Percentiles rank a stretch among this genome's conserved stretches.
These are phyloP conservation scores for Trichoderma endophyticum DNA, from an alignment of 2,329 filamentous ascomycete genomes.

Conservation along the genomic window DNA sequence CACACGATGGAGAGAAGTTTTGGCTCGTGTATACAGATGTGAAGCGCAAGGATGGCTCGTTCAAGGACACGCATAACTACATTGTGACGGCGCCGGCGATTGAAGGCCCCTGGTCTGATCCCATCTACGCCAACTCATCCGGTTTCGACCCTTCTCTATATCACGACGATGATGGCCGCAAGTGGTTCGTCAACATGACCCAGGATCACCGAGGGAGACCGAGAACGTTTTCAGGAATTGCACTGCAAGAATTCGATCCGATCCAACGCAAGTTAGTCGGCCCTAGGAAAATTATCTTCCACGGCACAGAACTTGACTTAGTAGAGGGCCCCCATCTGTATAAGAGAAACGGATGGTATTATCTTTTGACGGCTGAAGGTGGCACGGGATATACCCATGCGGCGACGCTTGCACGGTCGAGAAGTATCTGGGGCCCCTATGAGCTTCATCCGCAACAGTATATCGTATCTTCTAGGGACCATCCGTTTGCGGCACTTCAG, in stretches of 20 bases:
- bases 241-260: slow-evolving; percentile 56
- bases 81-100: slow-evolving; percentile 54
- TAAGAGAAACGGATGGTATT: slow-evolving; percentile 57
- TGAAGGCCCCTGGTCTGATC: slow-evolving; percentile 61
- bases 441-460: slow-evolving; percentile 57
- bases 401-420: slow-evolving; percentile 54
- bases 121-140: slow-evolving; percentile 56
- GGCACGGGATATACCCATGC: slow-evolving; percentile 61
- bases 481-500: slow-evolving; percentile 48
- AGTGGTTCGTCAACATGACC: slow-evolving; percentile 58
- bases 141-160: slow-evolving; percentile 62
- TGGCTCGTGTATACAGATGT: slow-evolving; percentile 65
- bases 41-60: slow-evolving; percentile 63
- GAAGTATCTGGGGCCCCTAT: slow-evolving; percentile 59
- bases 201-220: slow-evolving; percentile 52
- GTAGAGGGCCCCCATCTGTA: slow-evolving; percentile 59
- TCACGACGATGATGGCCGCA: slow-evolving; percentile 54
- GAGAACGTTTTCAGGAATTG: slow-evolving; percentile 53
- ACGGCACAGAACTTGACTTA: slow-evolving; percentile 52
- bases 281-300: slow-evolving; percentile 53
- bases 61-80: slow-evolving; percentile 63
- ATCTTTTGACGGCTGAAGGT: slow-evolving; percentile 57
- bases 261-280: slow-evolving; percentile 49
- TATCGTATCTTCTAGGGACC: slow-evolving; percentile 52
- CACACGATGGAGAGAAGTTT: slow-evolving; percentile 57